A percentile compares a stretch with the other conserved stretches of the same genome.
Evolutionary conservation across 1,139 yeast species (phyloP).

Genomic region (Sugiyamaella sp.): DNA sequence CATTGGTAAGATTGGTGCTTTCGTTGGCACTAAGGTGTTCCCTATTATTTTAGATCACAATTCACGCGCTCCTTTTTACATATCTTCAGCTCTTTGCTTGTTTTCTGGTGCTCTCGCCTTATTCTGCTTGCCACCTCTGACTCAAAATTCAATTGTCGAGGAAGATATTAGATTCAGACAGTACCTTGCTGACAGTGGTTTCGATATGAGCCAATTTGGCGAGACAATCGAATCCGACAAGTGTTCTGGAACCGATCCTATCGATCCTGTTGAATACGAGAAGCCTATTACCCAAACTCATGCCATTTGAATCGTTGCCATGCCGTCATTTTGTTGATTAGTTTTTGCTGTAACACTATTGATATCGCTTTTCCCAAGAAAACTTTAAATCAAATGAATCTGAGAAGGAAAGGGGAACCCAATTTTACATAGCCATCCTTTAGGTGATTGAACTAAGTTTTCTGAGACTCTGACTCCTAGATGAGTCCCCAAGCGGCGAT

Average conservation of each 20-base stretch:
- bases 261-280: slow-evolving; percentile 3
- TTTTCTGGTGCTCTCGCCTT: slow-evolving; percentile 70
- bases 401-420: too few relatives aligned
- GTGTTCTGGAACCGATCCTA: slow-evolving; percentile 10
- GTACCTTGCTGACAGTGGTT: slow-evolving; percentile 52
- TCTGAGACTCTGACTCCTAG: too few relatives aligned
- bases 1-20: slow-evolving; percentile 87
- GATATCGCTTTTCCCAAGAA: too few relatives aligned
- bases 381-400: too few relatives aligned
- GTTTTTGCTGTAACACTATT: too few relatives aligned
- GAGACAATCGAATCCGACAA: slow-evolving; percentile 17
- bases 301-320: neutral
- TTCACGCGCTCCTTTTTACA: slow-evolving; percentile 75
- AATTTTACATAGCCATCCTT: too few relatives aligned
- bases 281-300: slow-evolving; percentile 3
- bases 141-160: slow-evolving; percentile 76
- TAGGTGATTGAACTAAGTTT: too few relatives aligned
- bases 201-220: slow-evolving; percentile 39
- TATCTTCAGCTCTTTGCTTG: slow-evolving; percentile 75
- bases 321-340: neutral
- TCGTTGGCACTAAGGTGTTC: slow-evolving; percentile 86
- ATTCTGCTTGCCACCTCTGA: slow-evolving; percentile 76
- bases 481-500: too few relatives aligned
- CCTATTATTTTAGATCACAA: slow-evolving; percentile 63
- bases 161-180: slow-evolving; percentile 74